Evolutionary conservation across 2,329 filamentous ascomycete genomes (phyloP), one percentile per base, ranked within the genome.

Genomic region (Cladophialophora chaetospira): DNA sequence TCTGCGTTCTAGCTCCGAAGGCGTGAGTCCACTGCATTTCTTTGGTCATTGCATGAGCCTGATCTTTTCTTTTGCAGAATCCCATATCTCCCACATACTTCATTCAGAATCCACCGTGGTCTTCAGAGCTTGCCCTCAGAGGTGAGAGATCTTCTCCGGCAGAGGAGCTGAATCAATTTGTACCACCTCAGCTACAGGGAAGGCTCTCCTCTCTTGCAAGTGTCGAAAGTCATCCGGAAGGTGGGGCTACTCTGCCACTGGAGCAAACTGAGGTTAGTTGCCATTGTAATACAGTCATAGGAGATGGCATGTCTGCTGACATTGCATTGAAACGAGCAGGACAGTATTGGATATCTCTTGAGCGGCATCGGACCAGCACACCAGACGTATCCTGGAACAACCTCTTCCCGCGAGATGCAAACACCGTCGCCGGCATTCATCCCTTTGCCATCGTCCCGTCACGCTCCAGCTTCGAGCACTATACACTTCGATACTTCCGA

Each of bases 391-490:
- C 15, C 21, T 25, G 21, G 35, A 17, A 31, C 17, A 21, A 5
- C 23, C n/a, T 10, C 19, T 9, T 29, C 21, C 3, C 5, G 19
- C 10, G 35, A 8, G 31, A 23, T 2, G n/a, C 6, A 3, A 3
- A 60, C 56, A 2, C 56, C 60, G 15, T 58, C 60, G 29, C 54
- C 60, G n/a, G 28, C 44, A 13, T 49, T 33, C 29, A 36, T 63
- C 19, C 45, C 54, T 15, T 42, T 54, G n/a, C 54, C 57, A 9
- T 17, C 44, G 19, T 56, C 54, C 11, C 15, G 19, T 6, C 25
- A 28, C 46, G 45, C 21, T 6, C 33, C 44, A 19, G 23, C 23
- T 15, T 25, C 35, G 13, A 17, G 5, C 3, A 11, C 8, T 40
- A 15, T 42, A 23, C 17, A 15, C 5, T 8, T 43, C 15, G 53